These are phyloP conservation scores for Schwanniomyces sp. DNA, from an alignment of 805 yeast genomes.

Conservation along the genomic window DNA sequence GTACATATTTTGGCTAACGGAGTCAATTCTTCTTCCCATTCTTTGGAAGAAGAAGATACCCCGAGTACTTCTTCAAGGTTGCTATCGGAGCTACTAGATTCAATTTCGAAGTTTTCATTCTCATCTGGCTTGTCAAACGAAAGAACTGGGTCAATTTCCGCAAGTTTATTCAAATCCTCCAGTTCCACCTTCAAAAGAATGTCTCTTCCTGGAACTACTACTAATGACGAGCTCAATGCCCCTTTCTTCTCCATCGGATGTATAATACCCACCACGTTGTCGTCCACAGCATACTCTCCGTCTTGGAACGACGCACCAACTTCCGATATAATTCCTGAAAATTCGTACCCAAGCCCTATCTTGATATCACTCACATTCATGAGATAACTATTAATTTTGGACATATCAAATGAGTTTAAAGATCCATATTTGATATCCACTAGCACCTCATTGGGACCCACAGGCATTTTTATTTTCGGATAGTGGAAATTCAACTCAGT, in stretches of 20 bases:
- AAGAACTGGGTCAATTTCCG: conserved; percentile 22
- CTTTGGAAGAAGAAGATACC: background rate
- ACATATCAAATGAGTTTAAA: conserved; percentile 65
- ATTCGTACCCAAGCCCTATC: conserved; percentile 70
- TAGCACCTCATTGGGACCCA: conserved; percentile 47
- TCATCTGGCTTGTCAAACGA: conserved; percentile 8
- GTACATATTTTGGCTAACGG: conserved; percentile 32
- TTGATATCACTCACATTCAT: conserved; percentile 53
- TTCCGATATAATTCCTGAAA: conserved; percentile 56
- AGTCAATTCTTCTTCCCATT: conserved; percentile 17
- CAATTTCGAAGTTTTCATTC: conserved; percentile 13
- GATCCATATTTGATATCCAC: conserved; percentile 61
- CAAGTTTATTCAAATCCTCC: conserved; percentile 17
- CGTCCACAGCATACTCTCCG: conserved; percentile 44
- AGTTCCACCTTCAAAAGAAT: conserved; percentile 27
- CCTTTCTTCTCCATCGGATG: conserved; percentile 56
- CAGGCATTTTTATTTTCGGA: conserved; percentile 48
- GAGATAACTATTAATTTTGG: conserved; percentile 55
- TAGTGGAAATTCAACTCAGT: conserved; percentile 55
- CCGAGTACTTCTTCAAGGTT: background rate
- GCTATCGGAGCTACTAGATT: conserved; percentile 5
- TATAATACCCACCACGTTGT: conserved; percentile 62
- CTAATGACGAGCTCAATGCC: conserved; percentile 54
- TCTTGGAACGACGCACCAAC: conserved; percentile 48
- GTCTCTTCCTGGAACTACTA: conserved; percentile 54